Base-by-base conservation (phyloP, 768 basidiomycete species). In the Termitomyces heimii region DNA sequence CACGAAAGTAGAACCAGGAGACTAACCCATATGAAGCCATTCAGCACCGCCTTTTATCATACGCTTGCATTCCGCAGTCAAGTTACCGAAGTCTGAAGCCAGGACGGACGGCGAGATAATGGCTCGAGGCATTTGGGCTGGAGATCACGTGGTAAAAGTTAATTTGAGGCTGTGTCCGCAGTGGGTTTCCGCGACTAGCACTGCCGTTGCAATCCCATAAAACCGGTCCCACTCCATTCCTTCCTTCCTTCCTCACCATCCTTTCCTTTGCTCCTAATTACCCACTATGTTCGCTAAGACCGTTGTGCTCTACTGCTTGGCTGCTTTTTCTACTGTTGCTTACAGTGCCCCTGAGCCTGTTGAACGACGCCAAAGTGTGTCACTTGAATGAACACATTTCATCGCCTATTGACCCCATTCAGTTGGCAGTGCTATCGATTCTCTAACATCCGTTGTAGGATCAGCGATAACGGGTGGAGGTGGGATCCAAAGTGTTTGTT, bases 71-170 rank as follows among this genome's bases (percentile, higher is more conserved):
- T 99, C 97, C 65, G 88, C 88, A 51, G 86, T 88, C 64, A 99
- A 84, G 67, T 96, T 88, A 42, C 94, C 95, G 73, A 99, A 95
- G 77, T 99, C 94, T 12, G 92, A 94, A 55, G 97, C 96, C 18
- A 99, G 88, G 43, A 98, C 94, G 4, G 95, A 98, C 22, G 97
- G 97, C 10, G 95, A 88, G 71, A 99, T 93, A 75, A 98, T 98
- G 14, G 92, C 85, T 63, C 82, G 84, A 63, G 86, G 89, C 93
- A 95, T 95, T 54, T 46, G 28, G 31, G 5, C 5, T 44, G 28
- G 9, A 2, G 26, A 55, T 47, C 53, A 58, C 54, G 53, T 54
- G 50, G 14, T 24, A 12, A 24, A 9, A 9, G 5, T n/a, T 28
- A 44, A 35, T 22, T 49, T 52, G 20, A 49, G 47, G 55, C 54